These are phyloP conservation scores for Aspergillus nidulans DNA, from an alignment of 495 filamentous ascomycete species.

Conservation along the genomic window DNA sequence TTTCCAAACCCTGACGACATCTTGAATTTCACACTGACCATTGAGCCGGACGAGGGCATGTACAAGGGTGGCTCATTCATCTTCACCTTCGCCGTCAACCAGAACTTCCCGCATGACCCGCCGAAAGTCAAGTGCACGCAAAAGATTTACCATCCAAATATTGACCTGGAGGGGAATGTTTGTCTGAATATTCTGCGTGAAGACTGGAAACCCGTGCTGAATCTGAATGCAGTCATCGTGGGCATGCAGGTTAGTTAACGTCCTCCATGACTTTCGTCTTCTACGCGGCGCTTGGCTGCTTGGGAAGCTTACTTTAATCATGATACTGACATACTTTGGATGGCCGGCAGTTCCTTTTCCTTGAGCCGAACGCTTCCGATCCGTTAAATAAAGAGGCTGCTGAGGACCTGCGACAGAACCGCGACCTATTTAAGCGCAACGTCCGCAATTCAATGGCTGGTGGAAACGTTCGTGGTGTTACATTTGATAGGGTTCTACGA, in stretches of 20 bases:
- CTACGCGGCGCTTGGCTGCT: constrained; percentile 1
- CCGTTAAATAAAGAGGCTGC: constrained; percentile 98
- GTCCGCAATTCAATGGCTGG: constrained; percentile 79
- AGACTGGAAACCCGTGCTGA: constrained; percentile 98
- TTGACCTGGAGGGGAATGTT: constrained; percentile 95
- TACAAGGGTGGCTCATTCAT: constrained; percentile 87
- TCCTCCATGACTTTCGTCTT: neutral
- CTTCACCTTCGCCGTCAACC: constrained; percentile 88
- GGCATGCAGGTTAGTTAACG: constrained; percentile 69
- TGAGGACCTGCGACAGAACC: constrained; percentile 77
- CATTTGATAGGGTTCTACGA: constrained; percentile 69
- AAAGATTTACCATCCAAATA: constrained; percentile 99
- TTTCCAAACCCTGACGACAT: constrained; percentile 96
- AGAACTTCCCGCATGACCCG: constrained; percentile 95
- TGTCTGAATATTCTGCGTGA: constrained; percentile 95
- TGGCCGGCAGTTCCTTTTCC: constrained; percentile 74
- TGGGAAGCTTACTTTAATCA: neutral
- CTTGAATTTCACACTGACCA: constrained; percentile 88
- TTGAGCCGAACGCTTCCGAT: constrained; percentile 93
- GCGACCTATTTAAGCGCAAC: constrained; percentile 87
- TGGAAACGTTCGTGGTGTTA: constrained; percentile 64
- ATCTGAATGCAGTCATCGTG: constrained; percentile 93
- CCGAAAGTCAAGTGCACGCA: constrained; percentile 97
- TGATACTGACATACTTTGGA: neutral
- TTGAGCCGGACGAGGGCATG: constrained; percentile 97